Percentiles rank a stretch among this genome's conserved stretches.
phyloP scores from a whole-genome alignment of 306 rosid species.

The Sechiopsis laciniata region DNA sequence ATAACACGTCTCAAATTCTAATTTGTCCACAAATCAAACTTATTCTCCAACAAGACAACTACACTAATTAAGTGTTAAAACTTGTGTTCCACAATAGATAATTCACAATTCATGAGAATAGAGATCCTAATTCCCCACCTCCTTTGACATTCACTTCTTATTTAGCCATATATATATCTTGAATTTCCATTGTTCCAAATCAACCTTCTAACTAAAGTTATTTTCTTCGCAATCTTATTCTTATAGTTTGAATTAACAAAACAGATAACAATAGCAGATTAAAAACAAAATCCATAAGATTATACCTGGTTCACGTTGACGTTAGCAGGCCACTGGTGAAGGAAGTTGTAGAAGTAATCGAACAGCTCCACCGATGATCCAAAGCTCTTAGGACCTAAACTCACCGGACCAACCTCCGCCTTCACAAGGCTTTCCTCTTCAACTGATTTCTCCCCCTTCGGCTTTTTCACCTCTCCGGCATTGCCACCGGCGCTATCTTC shows the following conservation, averaged over 20 bases:
- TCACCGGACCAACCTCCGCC: slow-evolving; percentile 22
- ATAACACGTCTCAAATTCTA: not conserved
- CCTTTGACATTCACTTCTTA: not conserved
- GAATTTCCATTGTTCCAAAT: not conserved
- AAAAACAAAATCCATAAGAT: not conserved
- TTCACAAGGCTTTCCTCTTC: slow-evolving; percentile 32
- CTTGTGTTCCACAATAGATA: too few species aligned
- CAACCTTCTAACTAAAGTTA: not conserved
- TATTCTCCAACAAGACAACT: not conserved
- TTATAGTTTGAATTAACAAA: not conserved
- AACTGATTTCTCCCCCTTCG: slow-evolving; percentile 41
- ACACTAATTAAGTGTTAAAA: too few species aligned
- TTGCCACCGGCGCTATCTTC: slow-evolving; percentile 9
- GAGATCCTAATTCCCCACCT: not conserved
- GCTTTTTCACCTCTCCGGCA: slow-evolving; percentile 13
- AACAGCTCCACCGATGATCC: slow-evolving; percentile 25
- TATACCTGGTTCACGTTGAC: slow-evolving; percentile 62
- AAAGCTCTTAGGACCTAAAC: slow-evolving; percentile 23
- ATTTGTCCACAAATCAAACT: not conserved
- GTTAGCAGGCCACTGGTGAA: slow-evolving; percentile 62
- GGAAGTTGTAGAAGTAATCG: slow-evolving; percentile 28
- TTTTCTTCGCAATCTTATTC: not conserved
- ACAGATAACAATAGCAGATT: not conserved
- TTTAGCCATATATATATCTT: not conserved
- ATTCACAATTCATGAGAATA: not conserved